A percentile compares a stretch with the other conserved stretches of the same genome.
Conservation (phyloP, 2,329 filamentous ascomycete species). For the Sclerotinia sclerotiorum region DNA sequence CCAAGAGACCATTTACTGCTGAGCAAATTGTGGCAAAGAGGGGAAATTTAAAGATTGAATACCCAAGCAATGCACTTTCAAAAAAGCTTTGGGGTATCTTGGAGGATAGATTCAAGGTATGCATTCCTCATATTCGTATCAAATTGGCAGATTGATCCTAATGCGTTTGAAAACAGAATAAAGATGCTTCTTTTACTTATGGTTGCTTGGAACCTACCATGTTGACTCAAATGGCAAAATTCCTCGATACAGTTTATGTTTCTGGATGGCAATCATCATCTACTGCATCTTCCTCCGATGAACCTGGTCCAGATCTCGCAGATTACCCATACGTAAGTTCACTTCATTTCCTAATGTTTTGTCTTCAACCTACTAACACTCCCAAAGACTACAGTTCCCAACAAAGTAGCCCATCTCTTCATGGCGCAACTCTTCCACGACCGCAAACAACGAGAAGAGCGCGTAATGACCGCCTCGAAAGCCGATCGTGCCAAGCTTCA, state of each 20-base stretch:
- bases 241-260: conserved; percentile 96
- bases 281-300: conserved; percentile 89
- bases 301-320: conserved; percentile 95
- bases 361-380: background rate
- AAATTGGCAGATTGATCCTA: background rate
- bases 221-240: conserved; percentile 99
- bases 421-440: conserved; percentile 99
- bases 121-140: conserved; percentile 4
- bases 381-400: conserved; percentile 85
- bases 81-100: conserved; percentile 96
- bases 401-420: conserved; percentile 97
- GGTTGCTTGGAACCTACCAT: conserved; percentile 97
- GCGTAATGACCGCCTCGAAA: conserved; percentile 69
- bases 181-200: conserved; percentile 89
- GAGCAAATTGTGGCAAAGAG: conserved; percentile 97
- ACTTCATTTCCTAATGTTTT: background rate
- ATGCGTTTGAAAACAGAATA: conserved; percentile 53
- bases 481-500: conserved; percentile 68
- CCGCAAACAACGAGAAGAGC: conserved; percentile 96
- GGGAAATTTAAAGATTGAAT: conserved; percentile 85
- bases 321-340: conserved; percentile 85
- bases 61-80: conserved; percentile 81
- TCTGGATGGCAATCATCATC: conserved; percentile 99
- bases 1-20: conserved; percentile 88
- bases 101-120: conserved; percentile 79